Conservation (phyloP, 2,329 filamentous ascomycete genomes). For the Sclerotinia glacialis region DNA sequence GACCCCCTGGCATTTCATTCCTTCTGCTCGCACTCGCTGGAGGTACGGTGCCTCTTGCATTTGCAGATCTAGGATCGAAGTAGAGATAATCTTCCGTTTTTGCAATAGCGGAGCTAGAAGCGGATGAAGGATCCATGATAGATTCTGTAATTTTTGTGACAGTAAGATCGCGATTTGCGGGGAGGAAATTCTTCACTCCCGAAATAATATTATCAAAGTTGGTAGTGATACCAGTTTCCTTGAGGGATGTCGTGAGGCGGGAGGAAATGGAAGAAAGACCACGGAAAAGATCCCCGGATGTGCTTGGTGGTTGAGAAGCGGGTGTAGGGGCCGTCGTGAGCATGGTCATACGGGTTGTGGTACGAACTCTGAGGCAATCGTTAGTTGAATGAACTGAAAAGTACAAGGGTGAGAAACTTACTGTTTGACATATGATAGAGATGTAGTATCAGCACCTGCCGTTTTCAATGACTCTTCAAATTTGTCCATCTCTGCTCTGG, state of each 20-base stretch:
- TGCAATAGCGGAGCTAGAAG: constrained; percentile 85
- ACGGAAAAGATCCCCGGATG: constrained; percentile 75
- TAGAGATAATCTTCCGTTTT: constrained; percentile 97
- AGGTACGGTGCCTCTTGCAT: constrained; percentile 87
- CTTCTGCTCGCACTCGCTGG: constrained; percentile 63
- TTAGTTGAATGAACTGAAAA: constrained; percentile 12
- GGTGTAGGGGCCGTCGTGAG: constrained; percentile 74
- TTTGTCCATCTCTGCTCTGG: constrained; percentile 74
- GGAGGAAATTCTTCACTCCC: constrained; percentile 97
- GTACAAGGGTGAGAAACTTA: constrained; percentile 45
- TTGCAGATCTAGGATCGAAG: constrained; percentile 91
- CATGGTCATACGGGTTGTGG: constrained; percentile 97
- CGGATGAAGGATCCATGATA: constrained; percentile 91
- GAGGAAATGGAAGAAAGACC: constrained; percentile 91
- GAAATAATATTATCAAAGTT: constrained; percentile 95
- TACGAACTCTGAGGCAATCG: constrained; percentile 63
- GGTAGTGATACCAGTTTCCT: constrained; percentile 77
- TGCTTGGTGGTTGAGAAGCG: constrained; percentile 54
- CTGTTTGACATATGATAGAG: constrained; percentile 84
- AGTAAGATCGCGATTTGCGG: constrained; percentile 89
- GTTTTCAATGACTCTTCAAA: constrained; percentile 81
- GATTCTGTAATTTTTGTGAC: constrained; percentile 98
- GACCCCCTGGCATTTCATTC: constrained; percentile 44
- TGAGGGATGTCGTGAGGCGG: constrained; percentile 88
- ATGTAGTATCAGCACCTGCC: constrained; percentile 71